Evolutionary conservation across 768 basidiomycete genomes (phyloP), one percentile per base, ranked within the genome.

Genomic region (Rhodotorula paludigena): DNA sequence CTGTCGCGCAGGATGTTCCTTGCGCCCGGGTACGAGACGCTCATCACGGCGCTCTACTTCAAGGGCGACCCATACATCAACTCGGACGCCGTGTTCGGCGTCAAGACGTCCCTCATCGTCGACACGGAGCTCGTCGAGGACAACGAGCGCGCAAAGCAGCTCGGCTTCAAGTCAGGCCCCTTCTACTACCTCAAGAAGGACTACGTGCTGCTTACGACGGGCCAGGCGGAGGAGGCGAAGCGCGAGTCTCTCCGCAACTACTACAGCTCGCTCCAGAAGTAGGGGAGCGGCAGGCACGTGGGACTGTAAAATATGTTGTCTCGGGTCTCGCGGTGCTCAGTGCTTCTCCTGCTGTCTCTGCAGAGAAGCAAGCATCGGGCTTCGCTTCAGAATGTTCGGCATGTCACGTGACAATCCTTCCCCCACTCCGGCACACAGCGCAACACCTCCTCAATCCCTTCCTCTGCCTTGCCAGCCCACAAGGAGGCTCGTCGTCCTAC

Each of bases 81-180:
- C 45, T 65, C 60, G 65, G 90, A 92, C 75, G 82, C 84, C 18
- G 89, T 91, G 5, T 90, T 91, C 77, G 89, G 90, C 16, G 89
- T 89, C 32, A 89, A 89, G 78, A 82, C 83, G 55, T 89, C 87
- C 11, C 81, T 92, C 35, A 82, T 90, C 28, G 84, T 89, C 86
- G 81, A 82, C 52, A 78, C 85, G 33, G 79, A 83, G 54, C 78
- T 83, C 25, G 77, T 89, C 45, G 28, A 78, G 82, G 85, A 89
- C 65, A 80, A 86, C 65, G 83, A 85, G 10, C 81, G 83, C 60
- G 81, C 83, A 67, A 83, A 85, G 45, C 85, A 85, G 2, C 83
- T 84, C 73, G 78, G 80, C 28, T 72, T 68, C 64, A 78, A 77
- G 52, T 81, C 81, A 21, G 78, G 78, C 11, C 77, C 82, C 25